Evolutionary conservation across 495 filamentous ascomycete species (phyloP), one percentile per base, ranked within the genome.

Genomic region (Acidiella bohemica): DNA sequence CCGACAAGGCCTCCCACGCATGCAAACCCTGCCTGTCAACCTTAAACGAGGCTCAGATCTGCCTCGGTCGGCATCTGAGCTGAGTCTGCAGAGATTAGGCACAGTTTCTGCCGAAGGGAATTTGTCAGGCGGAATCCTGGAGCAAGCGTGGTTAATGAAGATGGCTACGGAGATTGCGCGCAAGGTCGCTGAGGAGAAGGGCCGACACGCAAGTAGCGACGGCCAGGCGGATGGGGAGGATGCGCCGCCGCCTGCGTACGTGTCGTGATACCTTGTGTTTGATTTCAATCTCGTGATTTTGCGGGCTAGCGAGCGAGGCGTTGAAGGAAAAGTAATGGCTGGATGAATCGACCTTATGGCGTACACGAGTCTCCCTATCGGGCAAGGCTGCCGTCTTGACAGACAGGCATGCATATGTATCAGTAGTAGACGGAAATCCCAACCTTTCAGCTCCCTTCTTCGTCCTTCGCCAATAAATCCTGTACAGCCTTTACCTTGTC

Each of bases 151-250:
- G 73, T 78, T 95, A 49, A 79, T 80, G 65, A 85, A 86, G 63
- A 81, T 97, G 60, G 87, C 88, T 5, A 73, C 73, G 32, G 88
- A 97, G 60, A 86, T 95, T 32, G 84, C 84, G 28, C 71, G 80
- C 49, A 79, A 81, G 20, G 79, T 88, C 46, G 76, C 85, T 41
- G 82, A 93, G 35, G 72, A 84, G 53, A 76, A 77, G 49, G 9
- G 19, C 18, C 25, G 14, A 3, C 19, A 8, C 7, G 25, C 12
- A 3, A 29, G 33, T 4, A 34, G 26, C 12, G 3, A 19, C 10
- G 33, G 20, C 9, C 4, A 13, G 10, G 4, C 4, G n/a, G 29
- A 14, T 28, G 35, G 23, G 21, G 37, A 16, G 10, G 46, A 49
- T 6, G 46, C 40, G 11, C 46, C 46, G 39, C 46, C 46, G 14